phyloP scores from a whole-genome alignment of 2,329 filamentous ascomycete species.

The Botrytis elliptica region DNA sequence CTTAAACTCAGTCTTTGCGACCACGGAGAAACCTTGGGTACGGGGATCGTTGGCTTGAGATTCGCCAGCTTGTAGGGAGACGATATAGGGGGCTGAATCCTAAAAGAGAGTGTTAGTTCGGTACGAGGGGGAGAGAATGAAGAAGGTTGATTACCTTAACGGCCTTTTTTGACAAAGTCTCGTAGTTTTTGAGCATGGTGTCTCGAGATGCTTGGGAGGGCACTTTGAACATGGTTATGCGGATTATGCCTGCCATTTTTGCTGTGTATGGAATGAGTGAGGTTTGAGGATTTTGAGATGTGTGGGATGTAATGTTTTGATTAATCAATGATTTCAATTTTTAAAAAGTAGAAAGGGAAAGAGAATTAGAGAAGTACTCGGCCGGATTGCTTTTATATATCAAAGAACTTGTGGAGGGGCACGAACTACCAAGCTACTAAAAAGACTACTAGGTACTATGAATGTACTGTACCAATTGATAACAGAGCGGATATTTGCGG shows the following conservation, averaged over 20 bases:
- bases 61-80: constrained; percentile 48
- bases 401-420: not conserved
- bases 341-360: not conserved
- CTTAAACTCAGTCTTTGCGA: constrained; percentile 53
- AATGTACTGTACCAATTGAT: not conserved
- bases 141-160: constrained; percentile 40
- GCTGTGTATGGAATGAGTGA: constrained; percentile 1
- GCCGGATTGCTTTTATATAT: not conserved
- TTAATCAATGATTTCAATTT: not conserved
- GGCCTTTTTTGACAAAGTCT: constrained; percentile 41
- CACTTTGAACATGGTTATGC: constrained; percentile 55
- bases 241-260: constrained; percentile 41
- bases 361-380: not conserved
- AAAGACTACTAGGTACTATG: not conserved
- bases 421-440: not conserved
- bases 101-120: constrained; percentile 33
- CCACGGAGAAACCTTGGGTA: constrained; percentile 54
- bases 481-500: not conserved
- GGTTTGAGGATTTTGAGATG: not conserved
- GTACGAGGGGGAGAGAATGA: not conserved
- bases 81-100: constrained; percentile 59
- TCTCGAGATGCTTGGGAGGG: constrained; percentile 46
- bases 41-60: constrained; percentile 49
- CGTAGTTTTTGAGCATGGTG: constrained; percentile 43
- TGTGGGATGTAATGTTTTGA: constrained; percentile 26